phyloP scores from a whole-genome alignment of 1,139 yeast species.

The Candida pseudocylindracea region DNA sequence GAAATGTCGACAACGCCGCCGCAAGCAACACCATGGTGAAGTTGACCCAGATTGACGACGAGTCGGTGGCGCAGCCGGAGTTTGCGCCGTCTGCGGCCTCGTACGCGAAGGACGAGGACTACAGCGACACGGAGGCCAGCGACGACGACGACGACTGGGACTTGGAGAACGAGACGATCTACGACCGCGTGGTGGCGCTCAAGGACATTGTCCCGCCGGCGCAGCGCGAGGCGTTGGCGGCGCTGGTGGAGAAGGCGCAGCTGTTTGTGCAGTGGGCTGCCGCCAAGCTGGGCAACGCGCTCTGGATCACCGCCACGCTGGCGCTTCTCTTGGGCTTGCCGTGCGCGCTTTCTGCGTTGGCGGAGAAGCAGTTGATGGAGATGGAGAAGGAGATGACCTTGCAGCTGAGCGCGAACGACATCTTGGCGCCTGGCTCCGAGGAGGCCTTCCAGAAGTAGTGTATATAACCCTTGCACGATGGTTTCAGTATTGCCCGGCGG shows the following conservation, averaged over 20 bases:
- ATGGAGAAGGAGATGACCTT: slow-evolving; percentile 83
- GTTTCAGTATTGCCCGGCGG: too few relatives aligned
- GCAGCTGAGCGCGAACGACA: slow-evolving; percentile 69
- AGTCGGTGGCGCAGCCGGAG: slow-evolving; percentile 16
- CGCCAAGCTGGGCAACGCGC: slow-evolving; percentile 42
- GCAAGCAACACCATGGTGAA: slow-evolving; percentile 30
- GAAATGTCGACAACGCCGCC: not conserved
- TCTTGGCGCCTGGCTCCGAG: slow-evolving; percentile 58
- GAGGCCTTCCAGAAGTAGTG: slow-evolving; percentile 18
- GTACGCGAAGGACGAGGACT: slow-evolving; percentile 8
- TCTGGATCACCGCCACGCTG: slow-evolving; percentile 77
- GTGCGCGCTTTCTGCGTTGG: slow-evolving; percentile 64
- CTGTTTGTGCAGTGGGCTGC: slow-evolving; percentile 21
- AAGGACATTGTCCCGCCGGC: slow-evolving; percentile 83
- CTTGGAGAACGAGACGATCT: slow-evolving; percentile 58
- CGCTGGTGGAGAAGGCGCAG: slow-evolving; percentile 13
- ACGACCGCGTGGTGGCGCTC: slow-evolving; percentile 76
- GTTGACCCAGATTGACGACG: slow-evolving; percentile 50
- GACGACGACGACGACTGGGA: slow-evolving; percentile 28
- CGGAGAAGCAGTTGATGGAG: slow-evolving; percentile 85
- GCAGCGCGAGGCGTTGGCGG: slow-evolving; percentile 34
- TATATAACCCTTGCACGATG: too few relatives aligned
- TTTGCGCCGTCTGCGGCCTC: slow-evolving; percentile 4
- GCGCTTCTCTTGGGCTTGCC: slow-evolving; percentile 85
- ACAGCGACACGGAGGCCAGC: slow-evolving; percentile 30